Evolutionary conservation across 2,329 filamentous ascomycete species (phyloP), one percentile per base, ranked within the genome.

Genomic region (Domatiomyces catenatus): DNA sequence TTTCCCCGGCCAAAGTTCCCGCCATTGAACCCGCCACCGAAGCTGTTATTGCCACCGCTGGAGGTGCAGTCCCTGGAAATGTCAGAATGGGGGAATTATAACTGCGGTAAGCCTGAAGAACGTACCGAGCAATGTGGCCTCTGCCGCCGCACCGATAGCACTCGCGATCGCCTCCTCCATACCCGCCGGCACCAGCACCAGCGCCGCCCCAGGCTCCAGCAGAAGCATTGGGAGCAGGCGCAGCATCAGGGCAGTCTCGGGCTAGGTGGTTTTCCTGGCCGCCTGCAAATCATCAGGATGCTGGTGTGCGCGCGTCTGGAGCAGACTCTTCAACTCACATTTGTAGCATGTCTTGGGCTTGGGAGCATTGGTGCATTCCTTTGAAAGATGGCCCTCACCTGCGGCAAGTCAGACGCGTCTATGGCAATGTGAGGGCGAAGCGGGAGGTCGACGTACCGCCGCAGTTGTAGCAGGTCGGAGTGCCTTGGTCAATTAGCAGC

Each of bases 111-210:
- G 43, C 8, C 19, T 5, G 15, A 10, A 24, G 28, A 12, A 22
- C 56, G 24, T 47, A 58, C 58, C 58, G 87, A 61, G 92, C 90
- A 69, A 96, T 95, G 77, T 96, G 92, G 54, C 92, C 92, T 59
- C 88, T 77, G 75, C 94, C 86, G 57, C 89, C 89, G 72, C 92
- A 98, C 83, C 95, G 95, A 81, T 95, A 95, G 81, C 88, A 94
- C 72, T 94, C 71, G 56, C 70, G 68, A 53, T 67, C 63, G 48
- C 64, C 65, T 58, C 69, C 72, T 58, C 69, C 71, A 60, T 69
- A 70, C 54, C 69, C 71, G 53, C 69, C 72, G 66, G 64, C 54
- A 39, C 32, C 32, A 4, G 64, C 54, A 39, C 32, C 32, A 4
- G 32, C 10, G 43, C 42, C 42, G 18, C 68, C 70, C 57, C 74